Evolutionary conservation across 805 yeast species (phyloP).

Genomic region (Candida pini): DNA sequence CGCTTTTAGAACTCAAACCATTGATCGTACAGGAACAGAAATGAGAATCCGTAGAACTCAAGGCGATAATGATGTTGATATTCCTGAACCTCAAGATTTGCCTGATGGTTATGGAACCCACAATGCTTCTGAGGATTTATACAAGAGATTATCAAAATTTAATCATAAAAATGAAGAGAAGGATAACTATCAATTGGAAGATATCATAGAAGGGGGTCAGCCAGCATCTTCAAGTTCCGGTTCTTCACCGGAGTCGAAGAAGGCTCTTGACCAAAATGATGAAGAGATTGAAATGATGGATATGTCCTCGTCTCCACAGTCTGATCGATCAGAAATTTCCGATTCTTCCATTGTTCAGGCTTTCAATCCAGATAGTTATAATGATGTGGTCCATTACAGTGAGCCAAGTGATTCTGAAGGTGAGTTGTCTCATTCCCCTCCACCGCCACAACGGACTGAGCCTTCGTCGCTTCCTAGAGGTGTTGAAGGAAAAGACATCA

Average conservation of each 20-base stretch:
- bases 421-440: background rate
- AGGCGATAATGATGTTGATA: background rate
- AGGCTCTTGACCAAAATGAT: slow-evolving; percentile 3
- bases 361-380: slow-evolving; percentile 5
- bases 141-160: slow-evolving; percentile 17
- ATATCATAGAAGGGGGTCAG: slow-evolving; percentile 7
- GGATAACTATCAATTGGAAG: slow-evolving; percentile 15
- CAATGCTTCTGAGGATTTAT: slow-evolving; percentile 28
- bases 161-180: slow-evolving; percentile 8
- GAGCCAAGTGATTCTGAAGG: slow-evolving; percentile 38
- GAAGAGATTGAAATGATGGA: slow-evolving; percentile 10
- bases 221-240: slow-evolving; percentile 18
- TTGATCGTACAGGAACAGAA: slow-evolving; percentile 15
- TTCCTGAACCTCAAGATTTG: background rate
- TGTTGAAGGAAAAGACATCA: slow-evolving; percentile 33
- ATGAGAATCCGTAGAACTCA: background rate
- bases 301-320: background rate
- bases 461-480: background rate
- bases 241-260: slow-evolving; percentile 10
- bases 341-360: slow-evolving; percentile 1
- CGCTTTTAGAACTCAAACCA: slow-evolving; percentile 33
- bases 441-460: no score
- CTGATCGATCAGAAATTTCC: background rate
- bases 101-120: slow-evolving; percentile 19
- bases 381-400: slow-evolving; percentile 28